phyloP scores from a whole-genome alignment of 2,329 filamentous ascomycete species.

The Huntiella omanensis region DNA sequence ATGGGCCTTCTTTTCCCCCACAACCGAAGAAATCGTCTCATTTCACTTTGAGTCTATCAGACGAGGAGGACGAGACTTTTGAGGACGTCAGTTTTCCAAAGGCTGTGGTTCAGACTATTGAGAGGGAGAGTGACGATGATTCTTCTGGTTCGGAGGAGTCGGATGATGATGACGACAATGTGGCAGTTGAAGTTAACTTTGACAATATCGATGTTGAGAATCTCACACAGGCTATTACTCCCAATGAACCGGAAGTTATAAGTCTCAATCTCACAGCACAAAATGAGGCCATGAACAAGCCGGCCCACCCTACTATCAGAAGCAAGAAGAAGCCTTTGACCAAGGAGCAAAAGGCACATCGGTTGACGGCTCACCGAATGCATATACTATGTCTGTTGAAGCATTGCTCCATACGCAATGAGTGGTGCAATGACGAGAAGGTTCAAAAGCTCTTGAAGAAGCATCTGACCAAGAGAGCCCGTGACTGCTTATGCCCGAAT shows the following conservation, averaged over 20 bases:
- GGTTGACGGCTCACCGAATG: constrained; percentile 66
- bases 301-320: not conserved
- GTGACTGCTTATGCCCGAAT: constrained; percentile 50
- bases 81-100: constrained; percentile 30
- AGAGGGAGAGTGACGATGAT: constrained; percentile 28
- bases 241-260: constrained; percentile 19
- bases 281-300: not conserved
- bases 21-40: not conserved
- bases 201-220: constrained; percentile 29
- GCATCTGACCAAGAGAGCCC: constrained; percentile 45
- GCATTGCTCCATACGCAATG: constrained; percentile 60
- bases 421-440: constrained; percentile 66
- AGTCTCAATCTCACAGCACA: constrained; percentile 27
- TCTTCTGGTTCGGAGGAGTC: constrained; percentile 18
- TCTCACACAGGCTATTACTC: constrained; percentile 12
- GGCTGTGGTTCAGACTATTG: constrained; percentile 32
- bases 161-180: constrained; percentile 16
- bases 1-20: constrained; percentile 1
- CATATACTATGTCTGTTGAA: constrained; percentile 70
- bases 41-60: constrained; percentile 4
- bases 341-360: constrained; percentile 32
- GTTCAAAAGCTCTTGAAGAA: constrained; percentile 48
- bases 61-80: constrained; percentile 27
- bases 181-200: constrained; percentile 25
- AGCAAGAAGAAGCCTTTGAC: constrained; percentile 29